These are phyloP conservation scores for Globisporangium viniferum DNA, from an alignment of 352 stramenopile species.

Conservation along the genomic window DNA sequence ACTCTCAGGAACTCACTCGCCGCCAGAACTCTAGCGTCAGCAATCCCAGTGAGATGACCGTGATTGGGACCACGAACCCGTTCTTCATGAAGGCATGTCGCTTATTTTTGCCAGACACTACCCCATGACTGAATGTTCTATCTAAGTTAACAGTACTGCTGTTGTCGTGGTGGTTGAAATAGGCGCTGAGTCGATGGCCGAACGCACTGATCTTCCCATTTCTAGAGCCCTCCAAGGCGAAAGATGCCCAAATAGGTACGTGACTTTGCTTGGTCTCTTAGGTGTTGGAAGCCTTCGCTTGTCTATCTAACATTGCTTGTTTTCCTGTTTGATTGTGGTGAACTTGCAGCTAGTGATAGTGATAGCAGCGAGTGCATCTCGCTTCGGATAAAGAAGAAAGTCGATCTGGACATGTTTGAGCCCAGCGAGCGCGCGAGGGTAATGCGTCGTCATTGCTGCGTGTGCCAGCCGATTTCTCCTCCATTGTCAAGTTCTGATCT, in stretches of 20 bases:
- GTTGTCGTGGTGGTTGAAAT: not conserved
- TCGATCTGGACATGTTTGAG: conserved; percentile 38
- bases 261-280: not conserved
- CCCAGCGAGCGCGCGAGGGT: conserved; percentile 19
- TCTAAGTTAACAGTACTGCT: not conserved
- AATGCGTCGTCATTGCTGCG: conserved; percentile 2
- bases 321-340: not conserved
- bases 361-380: conserved; percentile 39
- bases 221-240: conserved; percentile 31
- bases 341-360: not conserved
- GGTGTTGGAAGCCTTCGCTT: not conserved
- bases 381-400: conserved; percentile 58
- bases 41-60: conserved; percentile 40
- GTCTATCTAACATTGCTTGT: not conserved
- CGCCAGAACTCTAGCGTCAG: conserved; percentile 57
- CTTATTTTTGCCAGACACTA: no score
- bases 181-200: conserved; percentile 75
- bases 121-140: no score
- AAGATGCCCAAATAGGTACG: conserved; percentile 18
- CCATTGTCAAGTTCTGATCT: not conserved
- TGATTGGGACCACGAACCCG: conserved; percentile 83
- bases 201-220: conserved; percentile 82
- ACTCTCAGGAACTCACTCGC: conserved; percentile 38
- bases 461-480: not conserved
- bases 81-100: conserved; percentile 84